These are phyloP conservation scores for Neonectria coccinea DNA, from an alignment of 2,329 filamentous ascomycete species.

Conservation along the genomic window DNA sequence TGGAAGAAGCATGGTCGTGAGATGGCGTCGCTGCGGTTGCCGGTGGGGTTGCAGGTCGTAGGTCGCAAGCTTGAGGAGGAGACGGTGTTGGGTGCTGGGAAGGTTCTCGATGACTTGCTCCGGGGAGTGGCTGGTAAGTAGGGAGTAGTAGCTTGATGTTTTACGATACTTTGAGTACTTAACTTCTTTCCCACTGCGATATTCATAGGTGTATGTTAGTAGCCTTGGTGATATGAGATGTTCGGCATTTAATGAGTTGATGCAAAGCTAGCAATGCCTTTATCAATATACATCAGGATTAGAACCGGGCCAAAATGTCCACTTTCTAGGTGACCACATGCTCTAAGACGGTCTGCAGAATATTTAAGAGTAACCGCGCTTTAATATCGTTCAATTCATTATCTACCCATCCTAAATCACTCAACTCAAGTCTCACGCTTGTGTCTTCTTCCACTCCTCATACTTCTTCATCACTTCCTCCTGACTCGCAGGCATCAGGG, in stretches of 20 bases:
- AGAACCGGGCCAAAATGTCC: not conserved
- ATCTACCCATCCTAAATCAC: not conserved
- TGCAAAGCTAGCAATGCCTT: not conserved
- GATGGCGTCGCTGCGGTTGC: constrained; percentile 44
- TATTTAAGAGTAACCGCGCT: no score
- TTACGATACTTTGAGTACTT: no score
- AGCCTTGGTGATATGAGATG: not conserved
- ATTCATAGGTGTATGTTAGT: not conserved
- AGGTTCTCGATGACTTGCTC: constrained; percentile 24
- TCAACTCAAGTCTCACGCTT: not conserved
- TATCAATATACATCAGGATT: not conserved
- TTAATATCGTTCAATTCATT: not conserved
- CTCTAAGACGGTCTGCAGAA: no score
- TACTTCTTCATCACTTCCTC: constrained; percentile 36
- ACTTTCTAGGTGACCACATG: no score
- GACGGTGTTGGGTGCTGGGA: constrained; percentile 55
- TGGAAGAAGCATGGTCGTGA: constrained; percentile 29
- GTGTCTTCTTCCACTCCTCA: constrained; percentile 35
- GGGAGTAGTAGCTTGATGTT: not conserved
- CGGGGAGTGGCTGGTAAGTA: not conserved
- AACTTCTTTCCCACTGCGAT: no score
- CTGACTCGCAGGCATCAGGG: constrained; percentile 67
- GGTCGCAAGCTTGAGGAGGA: constrained; percentile 66
- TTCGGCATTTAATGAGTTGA: not conserved
- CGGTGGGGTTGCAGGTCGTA: constrained; percentile 66